A percentile compares a stretch with the other conserved stretches of the same genome.
Evolutionary conservation across 2,329 filamentous ascomycete species (phyloP).

Genomic region (Drechslerella dactyloides): DNA sequence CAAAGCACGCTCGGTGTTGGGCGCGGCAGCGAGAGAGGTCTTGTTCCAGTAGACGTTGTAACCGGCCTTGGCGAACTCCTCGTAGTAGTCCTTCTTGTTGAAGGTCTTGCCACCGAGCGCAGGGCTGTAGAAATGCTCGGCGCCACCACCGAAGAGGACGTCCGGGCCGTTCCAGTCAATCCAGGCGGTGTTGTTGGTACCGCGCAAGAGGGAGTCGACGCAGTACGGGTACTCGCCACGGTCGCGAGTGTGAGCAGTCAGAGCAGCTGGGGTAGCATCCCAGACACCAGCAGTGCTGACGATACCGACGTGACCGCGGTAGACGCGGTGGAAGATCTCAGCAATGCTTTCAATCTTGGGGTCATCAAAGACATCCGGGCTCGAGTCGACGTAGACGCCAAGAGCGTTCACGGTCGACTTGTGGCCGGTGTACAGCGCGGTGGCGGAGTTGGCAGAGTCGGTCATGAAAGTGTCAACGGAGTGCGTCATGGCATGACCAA

Average conservation of each 20-base stretch:
- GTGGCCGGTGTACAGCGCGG: constrained; percentile 41
- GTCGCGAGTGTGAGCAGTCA: constrained; percentile 74
- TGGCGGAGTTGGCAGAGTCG: constrained; percentile 48
- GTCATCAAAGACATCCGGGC: constrained; percentile 75
- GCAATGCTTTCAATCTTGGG: constrained; percentile 85
- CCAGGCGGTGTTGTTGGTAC: constrained; percentile 81
- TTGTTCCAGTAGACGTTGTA: constrained; percentile 78
- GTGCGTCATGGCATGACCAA: constrained; percentile 91
- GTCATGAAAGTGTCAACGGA: constrained; percentile 55
- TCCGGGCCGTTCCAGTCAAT: constrained; percentile 75
- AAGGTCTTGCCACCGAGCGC: constrained; percentile 70
- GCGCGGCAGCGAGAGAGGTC: constrained; percentile 68
- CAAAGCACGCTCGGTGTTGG: constrained; percentile 69
- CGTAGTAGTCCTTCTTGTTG: constrained; percentile 74
- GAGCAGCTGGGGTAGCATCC: constrained; percentile 80
- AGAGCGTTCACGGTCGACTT: constrained; percentile 73
- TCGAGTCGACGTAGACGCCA: constrained; percentile 81
- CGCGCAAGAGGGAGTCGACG: constrained; percentile 77
- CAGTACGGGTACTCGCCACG: constrained; percentile 73
- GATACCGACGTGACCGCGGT: constrained; percentile 65
- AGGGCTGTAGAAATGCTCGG: constrained; percentile 70
- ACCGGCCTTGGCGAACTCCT: constrained; percentile 72
- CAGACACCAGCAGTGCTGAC: constrained; percentile 82
- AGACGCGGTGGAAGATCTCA: constrained; percentile 75
- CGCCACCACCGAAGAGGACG: constrained; percentile 81